Evolutionary conservation across 179 eudicot species (phyloP).

Genomic region (Drosera spatulata): DNA sequence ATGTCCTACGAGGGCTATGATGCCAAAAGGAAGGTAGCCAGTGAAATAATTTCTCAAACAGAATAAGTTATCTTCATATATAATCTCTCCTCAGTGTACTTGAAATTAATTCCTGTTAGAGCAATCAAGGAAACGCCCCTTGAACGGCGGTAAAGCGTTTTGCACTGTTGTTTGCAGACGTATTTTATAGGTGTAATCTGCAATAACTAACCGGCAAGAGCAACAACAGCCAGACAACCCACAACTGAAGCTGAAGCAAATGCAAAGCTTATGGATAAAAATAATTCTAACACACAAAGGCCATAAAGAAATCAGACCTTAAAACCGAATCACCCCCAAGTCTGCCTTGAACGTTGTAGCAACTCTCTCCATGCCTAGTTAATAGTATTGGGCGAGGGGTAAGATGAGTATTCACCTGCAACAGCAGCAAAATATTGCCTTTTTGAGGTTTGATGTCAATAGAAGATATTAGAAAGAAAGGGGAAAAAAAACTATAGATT

Average conservation of each 20-base stretch:
- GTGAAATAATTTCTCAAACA: too few relatives aligned
- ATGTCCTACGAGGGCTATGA: too few relatives aligned
- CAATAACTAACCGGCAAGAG: neutral
- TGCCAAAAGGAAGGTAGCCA: too few relatives aligned
- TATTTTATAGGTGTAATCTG: neutral
- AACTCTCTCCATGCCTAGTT: conserved; percentile 98
- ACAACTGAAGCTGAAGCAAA: too few relatives aligned
- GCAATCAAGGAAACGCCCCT: too few relatives aligned
- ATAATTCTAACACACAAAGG: neutral
- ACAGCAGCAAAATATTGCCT: conserved; percentile 10
- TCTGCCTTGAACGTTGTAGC: conserved; percentile 82
- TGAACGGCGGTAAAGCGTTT: neutral
- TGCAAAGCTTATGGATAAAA: neutral
- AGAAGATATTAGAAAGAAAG: too few relatives aligned
- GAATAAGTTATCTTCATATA: too few relatives aligned
- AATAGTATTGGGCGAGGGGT: conserved; percentile 98
- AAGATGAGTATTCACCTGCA: conserved; percentile 93
- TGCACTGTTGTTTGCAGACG: neutral
- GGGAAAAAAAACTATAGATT: too few relatives aligned
- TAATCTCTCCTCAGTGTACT: too few relatives aligned
- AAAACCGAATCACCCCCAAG: conserved; percentile 83
- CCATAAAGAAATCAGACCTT: conserved; percentile 31
- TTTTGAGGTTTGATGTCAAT: neutral
- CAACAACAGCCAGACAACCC: neutral
- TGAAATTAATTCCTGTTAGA: too few relatives aligned